Evolutionary conservation across 768 basidiomycete species (phyloP), one percentile per base, ranked within the genome.

Genomic region (Psilocybe subaeruginosa): DNA sequence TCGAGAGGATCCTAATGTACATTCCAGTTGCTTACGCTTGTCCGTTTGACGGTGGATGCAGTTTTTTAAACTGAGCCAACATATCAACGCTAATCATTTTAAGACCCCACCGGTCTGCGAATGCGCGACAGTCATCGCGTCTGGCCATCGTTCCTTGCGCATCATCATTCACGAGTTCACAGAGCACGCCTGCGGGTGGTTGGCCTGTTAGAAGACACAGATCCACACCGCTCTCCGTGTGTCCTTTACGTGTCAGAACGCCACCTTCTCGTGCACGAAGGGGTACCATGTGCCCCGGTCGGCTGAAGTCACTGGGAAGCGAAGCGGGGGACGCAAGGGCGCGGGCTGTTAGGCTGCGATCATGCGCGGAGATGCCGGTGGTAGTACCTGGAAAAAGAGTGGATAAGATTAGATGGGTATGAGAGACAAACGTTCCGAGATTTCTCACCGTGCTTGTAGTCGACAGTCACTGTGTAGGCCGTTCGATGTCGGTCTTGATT

Each of bases 301-400:
- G 87, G 2, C 87, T 87, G 72, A 99, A 97, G 66, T 97, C 92
- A 19, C 80, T 76, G 14, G 91, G 76, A 1, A 69, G 72, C 14
- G 82, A 74, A 11, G 75, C 69, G 4, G 86, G 76, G 30, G 86
- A 83, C 17, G 95, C 92, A 29, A 99, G 85, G 43, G 91, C 88
- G 58, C 93, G 86, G 3, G 83, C 93, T 3, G 97, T 97, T 57
- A 95, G 79, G 35, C 92, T 88, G 58, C 97, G 89, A 77, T 99
- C 97, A 74, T 94, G 89, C 3, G 97, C 97, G 39, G 97, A 97
- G 67, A 99, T 99, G 27, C 97, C 97, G 16, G 97, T 99, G 3
- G 93, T 89, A 3, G 93, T 97, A 2, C 92, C 94, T 93, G 62
- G 30, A 46, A 51, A 54, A 55, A 37, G 41, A 17, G 60, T 51